Evolutionary conservation across 2,329 filamentous ascomycete species (phyloP), one percentile per base, ranked within the genome.

Genomic region (Cercospora janseana): DNA sequence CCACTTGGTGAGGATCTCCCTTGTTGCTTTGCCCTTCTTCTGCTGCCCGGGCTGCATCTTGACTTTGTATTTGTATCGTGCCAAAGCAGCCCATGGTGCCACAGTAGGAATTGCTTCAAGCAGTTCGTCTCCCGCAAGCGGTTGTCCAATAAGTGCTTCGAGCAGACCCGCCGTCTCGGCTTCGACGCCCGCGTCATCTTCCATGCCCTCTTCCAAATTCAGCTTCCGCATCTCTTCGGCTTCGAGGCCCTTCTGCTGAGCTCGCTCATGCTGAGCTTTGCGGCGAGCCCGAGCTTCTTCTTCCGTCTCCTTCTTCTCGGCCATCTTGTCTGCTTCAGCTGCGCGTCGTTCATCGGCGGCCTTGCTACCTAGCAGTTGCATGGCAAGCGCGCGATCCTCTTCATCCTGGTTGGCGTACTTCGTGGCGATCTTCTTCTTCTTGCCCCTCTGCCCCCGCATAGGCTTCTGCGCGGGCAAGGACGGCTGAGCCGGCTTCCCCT

Each of bases 351-450:
- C 79, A 28, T 80, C 79, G 1, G 85, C 85, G 0, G 79, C 78
- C 52, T 79, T 75, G 2, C 88, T 85, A 29, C 93, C 93, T n/a
- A 95, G 82, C n/a, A 97, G 78, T 18, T 83, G 79, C 70, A 96
- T 86, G 24, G 90, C 89, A 0, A 91, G 80, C 5, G 80, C 81
- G 9, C 90, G 88, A 64, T 98, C 93, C 69, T 95, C 92, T 48
- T 95, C 90, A 61, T 97, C 92, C 75, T 97, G 93, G 61, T 94
- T 76, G 37, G 87, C 92, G 72, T 98, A 98, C 68, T 95, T 96
- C 51, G 81, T 75, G 3, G 88, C 88, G 2, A 88, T 83, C 69
- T 93, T 95, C 75, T 94, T 95, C 34, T 85, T 83, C 67, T 95
- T 95, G 52, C 79, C 79, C 51, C 81, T 83, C 68, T 94, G 89